These are phyloP conservation scores for Backusella psychrophila DNA, from an alignment of 192 early-diverging fungal genomes.

Conservation along the genomic window DNA sequence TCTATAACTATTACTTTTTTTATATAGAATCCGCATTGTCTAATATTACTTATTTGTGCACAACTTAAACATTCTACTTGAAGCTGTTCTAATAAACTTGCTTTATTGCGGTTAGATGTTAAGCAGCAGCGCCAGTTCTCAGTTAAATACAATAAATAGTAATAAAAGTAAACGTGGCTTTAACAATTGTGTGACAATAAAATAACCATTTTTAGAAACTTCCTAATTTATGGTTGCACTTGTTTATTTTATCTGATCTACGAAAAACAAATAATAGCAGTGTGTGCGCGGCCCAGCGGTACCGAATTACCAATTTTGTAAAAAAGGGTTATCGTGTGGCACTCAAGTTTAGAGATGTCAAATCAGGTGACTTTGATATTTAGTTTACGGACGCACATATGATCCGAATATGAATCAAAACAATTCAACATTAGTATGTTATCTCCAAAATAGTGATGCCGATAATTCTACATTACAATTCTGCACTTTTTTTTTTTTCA, in stretches of 20 bases:
- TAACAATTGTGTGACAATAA: background rate
- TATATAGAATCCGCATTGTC: background rate
- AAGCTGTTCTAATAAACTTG: background rate
- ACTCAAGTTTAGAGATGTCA: too few species aligned
- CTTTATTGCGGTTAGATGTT: background rate
- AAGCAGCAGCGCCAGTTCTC: background rate
- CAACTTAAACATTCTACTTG: background rate
- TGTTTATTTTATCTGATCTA: background rate
- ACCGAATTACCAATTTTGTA: background rate
- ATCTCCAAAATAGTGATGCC: too few species aligned
- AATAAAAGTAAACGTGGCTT: background rate
- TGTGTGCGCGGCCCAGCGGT: background rate
- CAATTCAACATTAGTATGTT: too few species aligned
- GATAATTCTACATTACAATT: background rate
- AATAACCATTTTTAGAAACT: background rate
- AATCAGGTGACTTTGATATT: too few species aligned
- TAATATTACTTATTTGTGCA: background rate
- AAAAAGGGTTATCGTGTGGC: too few species aligned
- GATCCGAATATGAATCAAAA: too few species aligned
- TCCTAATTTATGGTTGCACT: background rate
- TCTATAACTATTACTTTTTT: too few species aligned
- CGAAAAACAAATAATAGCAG: background rate
- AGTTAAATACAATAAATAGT: background rate
- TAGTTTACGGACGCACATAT: too few species aligned
- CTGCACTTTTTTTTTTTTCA: background rate